Evolutionary conservation across 768 basidiomycete genomes (phyloP), one percentile per base, ranked within the genome.

Genomic region (Pleurotus salmoneostramineus): DNA sequence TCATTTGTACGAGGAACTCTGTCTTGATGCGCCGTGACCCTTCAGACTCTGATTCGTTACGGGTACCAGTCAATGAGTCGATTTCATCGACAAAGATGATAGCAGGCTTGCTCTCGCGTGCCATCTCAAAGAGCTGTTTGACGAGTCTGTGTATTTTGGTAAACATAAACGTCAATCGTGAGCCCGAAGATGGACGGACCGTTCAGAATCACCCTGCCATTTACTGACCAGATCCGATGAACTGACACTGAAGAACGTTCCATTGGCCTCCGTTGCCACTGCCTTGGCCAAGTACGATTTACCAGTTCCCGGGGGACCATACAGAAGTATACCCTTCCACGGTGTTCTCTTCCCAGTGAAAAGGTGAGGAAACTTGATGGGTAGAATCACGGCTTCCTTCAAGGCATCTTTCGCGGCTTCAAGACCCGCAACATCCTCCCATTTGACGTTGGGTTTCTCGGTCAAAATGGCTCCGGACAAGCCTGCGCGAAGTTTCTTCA

Each of bases 41-140:
- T 68, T 98, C 97, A 0, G 92, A 94, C 71, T 98, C 96, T n/a
- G 90, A 90, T 71, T 98, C 97, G 58, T 91, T 95, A 65, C 97
- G 84, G 17, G 94, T 90, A 0, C 97, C 93, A 4, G 95, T 91
- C 51, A 99, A 78, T 7, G 96, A 98, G 72, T 99, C 97, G 45
- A 99, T 92, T 71, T 98, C 97, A 68, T 99, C 97, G 67, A 99
- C 91, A 70, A 99, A 99, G 72, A 99, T 98, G 72, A 99, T 99
- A 1, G 96, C 86, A 0, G 97, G 97, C 69, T 98, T 98, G 58
- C 85, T 85, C 70, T 98, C 96, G 55, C 97, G 84, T 1, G 97
- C 97, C 78, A 99, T 90, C 65, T 92, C 85, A 67, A 99, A 99
- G 31, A 99, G 80, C 67, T 98, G 94, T 71, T 93, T 95, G 49